Evolutionary conservation across 116 monocot species (phyloP), one percentile per base, ranked within the genome.

Genomic region (Papilionanthe hybrid): DNA sequence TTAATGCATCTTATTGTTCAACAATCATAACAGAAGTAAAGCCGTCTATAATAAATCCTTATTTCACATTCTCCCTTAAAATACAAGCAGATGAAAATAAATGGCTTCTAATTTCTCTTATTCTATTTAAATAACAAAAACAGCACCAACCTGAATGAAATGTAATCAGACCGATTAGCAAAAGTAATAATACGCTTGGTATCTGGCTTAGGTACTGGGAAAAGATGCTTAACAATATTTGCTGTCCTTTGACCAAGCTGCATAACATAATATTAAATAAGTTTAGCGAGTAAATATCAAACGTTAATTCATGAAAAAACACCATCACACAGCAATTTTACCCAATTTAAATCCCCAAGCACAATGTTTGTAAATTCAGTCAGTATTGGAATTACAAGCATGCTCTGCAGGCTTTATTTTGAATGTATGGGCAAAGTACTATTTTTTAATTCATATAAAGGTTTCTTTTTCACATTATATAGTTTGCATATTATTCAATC

Each of bases 171-270:
- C 43, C 88, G 85, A 63, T 97, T 97, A 9, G 94, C 85, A 78
- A 97, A 94, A 60, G 97, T 92, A 78, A 97, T 77, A 58, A 97
- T 87, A 15, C 97, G 91, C 75, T 91, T 92, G 50, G 91, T 86
- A 77, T 97, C 97, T 25, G 94, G 91, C 83, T 97, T 97, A 49
- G 97, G 97, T 48, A 92, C 94, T 72, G 97, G 97, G 85, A 97
- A 97, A 13, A 97, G 88, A 90, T 96, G 90, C 78, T 93, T 96
- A 22, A 96, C 83, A 60, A 96, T 93, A 81, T 86, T 96, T 29
- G 87, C 86, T 73, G 92, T 87, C 83, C 96, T 92, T 85, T 93
- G 82, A 82, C 96, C 96, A 86, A 90, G 75, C 96, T 96, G 89
- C 43, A 84, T 17, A 49, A 75, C 7, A 69, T 32, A 11, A 69